Conservation (phyloP, 352 stramenopile species). For the Phytopythium chamaehyphon region DNA sequence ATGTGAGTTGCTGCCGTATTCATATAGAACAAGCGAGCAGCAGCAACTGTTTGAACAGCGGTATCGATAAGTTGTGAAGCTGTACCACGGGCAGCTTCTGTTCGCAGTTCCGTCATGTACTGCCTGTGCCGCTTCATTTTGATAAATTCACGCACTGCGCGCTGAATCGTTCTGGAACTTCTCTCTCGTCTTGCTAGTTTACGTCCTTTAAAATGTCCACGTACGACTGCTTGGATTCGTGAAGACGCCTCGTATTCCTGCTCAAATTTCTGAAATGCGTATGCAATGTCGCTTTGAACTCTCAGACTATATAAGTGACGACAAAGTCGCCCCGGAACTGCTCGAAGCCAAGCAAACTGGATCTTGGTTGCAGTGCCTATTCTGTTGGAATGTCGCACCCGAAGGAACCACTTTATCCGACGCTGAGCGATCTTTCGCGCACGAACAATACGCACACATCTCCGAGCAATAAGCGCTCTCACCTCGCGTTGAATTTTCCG, state of each 20-base stretch:
- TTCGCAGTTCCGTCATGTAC: conserved; percentile 31
- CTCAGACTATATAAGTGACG: conserved; percentile 35
- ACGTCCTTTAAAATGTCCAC: conserved; percentile 35
- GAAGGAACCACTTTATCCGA: conserved; percentile 81
- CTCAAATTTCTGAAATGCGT: conserved; percentile 15
- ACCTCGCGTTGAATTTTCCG: conserved; percentile 42
- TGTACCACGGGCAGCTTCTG: conserved; percentile 15
- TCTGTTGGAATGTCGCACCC: conserved; percentile 39
- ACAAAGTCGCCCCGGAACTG: conserved; percentile 36
- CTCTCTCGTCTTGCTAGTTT: conserved; percentile 31
- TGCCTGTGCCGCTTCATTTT: conserved; percentile 30
- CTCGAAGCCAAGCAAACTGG: conserved; percentile 74
- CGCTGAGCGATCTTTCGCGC: conserved; percentile 45
- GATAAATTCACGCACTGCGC: conserved; percentile 29
- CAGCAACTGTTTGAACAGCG: conserved; percentile 19
- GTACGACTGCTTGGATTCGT: conserved; percentile 45
- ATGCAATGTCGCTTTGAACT: conserved; percentile 5
- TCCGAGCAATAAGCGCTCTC: conserved; percentile 21
- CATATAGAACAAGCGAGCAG: conserved; percentile 23
- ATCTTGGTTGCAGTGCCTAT: conserved; percentile 32
- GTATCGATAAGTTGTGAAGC: conserved; percentile 18
- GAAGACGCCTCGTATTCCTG: conserved; percentile 30
- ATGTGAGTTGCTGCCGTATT: conserved; percentile 48
- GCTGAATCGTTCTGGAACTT: conserved; percentile 44
- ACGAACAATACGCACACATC: conserved; percentile 26